These are phyloP conservation scores for Stachybotrys echinatus DNA, from an alignment of 2,329 filamentous ascomycete genomes.

Conservation along the genomic window DNA sequence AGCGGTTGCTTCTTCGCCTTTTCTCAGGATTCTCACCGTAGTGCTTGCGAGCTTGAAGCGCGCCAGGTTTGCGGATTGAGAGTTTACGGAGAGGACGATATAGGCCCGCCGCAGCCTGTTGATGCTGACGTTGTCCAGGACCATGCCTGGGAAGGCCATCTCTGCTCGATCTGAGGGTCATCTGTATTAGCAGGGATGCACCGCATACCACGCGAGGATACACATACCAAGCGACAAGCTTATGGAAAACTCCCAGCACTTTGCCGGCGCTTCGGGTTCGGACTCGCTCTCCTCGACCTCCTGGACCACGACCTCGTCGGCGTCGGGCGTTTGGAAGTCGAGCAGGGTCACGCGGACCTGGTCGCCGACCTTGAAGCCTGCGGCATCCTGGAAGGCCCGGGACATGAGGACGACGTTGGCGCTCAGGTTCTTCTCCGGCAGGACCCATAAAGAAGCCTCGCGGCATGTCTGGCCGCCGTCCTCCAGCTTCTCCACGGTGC, in stretches of 20 bases:
- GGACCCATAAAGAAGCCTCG: conserved; percentile 45
- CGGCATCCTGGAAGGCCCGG: conserved; percentile 66
- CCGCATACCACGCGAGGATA: not conserved
- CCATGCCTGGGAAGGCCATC: conserved; percentile 63
- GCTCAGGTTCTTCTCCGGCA: conserved; percentile 56
- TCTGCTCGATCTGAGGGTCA: conserved; percentile 52
- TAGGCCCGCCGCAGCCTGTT: conserved; percentile 39
- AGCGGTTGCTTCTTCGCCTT: conserved; percentile 15
- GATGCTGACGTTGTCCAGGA: conserved; percentile 54
- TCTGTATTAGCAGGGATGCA: not conserved
- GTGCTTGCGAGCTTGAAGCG: conserved; percentile 34
- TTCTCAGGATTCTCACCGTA: conserved; percentile 28
- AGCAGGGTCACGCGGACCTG: conserved; percentile 53
- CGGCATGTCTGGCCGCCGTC: conserved; percentile 18
- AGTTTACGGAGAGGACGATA: conserved; percentile 51
- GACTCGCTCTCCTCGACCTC: conserved; percentile 40
- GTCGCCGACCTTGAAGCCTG: conserved; percentile 67
- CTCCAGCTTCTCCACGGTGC: conserved; percentile 31
- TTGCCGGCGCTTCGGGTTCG: conserved; percentile 14
- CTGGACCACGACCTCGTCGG: conserved; percentile 53
- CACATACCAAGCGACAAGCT: conserved; percentile 25
- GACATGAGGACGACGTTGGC: conserved; percentile 68
- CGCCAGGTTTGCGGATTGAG: conserved; percentile 35
- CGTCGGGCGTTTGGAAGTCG: conserved; percentile 46
- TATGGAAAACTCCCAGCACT: conserved; percentile 30